Percentiles rank a stretch among this genome's conserved stretches.
These are phyloP conservation scores for Lasiosphaeria miniovina DNA, from an alignment of 495 filamentous ascomycete species.

Conservation along the genomic window DNA sequence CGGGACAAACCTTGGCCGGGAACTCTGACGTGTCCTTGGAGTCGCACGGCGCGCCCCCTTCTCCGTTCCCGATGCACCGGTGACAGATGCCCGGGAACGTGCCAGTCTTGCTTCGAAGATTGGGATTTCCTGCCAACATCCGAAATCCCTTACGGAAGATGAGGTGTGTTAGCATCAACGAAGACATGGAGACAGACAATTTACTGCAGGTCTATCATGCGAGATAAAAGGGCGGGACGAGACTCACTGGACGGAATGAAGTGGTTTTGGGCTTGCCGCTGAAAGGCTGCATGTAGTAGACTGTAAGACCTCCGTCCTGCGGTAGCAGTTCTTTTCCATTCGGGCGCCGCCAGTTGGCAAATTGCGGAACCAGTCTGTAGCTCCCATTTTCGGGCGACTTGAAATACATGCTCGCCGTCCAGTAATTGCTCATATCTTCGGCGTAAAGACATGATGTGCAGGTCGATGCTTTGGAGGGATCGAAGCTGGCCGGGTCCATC, in stretches of 20 bases:
- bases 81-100: constrained; percentile 33
- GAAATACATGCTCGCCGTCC: constrained; percentile 37
- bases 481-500: constrained; percentile 19
- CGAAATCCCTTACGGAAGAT: constrained; percentile 49
- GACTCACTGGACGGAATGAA: constrained; percentile 33
- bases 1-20: constrained; percentile 27
- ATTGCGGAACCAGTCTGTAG: constrained; percentile 32
- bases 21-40: constrained; percentile 24
- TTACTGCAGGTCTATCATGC: no score
- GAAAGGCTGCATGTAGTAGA: constrained; percentile 37
- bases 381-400: constrained; percentile 26
- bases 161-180: background rate
- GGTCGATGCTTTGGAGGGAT: constrained; percentile 19
- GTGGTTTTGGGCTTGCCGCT: constrained; percentile 31
- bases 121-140: constrained; percentile 65
- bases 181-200: no score
- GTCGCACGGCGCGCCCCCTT: constrained; percentile 16
- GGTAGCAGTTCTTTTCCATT: background rate
- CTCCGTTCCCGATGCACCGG: constrained; percentile 10
- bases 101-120: constrained; percentile 20
- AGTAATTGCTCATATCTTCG: constrained; percentile 36
- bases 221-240: no score
- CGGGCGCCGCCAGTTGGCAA: background rate
- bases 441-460: constrained; percentile 28
- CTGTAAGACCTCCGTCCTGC: constrained; percentile 28